Evolutionary conservation across 2,329 filamentous ascomycete species (phyloP), one percentile per base, ranked within the genome.

Genomic region (Pseudogymnoascus sp.): DNA sequence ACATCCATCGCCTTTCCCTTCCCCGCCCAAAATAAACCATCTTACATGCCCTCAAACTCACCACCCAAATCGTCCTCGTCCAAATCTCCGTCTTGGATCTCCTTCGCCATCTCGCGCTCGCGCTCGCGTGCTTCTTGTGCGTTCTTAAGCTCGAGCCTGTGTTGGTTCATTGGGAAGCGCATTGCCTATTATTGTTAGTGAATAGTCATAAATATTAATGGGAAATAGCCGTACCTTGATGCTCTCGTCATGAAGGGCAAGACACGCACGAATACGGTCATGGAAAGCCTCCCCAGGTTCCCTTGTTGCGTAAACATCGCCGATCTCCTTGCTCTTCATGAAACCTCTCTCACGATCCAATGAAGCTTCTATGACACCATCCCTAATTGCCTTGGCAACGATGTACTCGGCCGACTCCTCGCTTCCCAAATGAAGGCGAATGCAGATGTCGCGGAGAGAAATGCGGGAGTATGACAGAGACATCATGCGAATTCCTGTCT

Each of bases 121-220:
- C 95, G 85, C 76, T 99, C 95, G 61, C 95, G 85, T n/a, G 95
- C 95, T 78, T 99, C 96, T 77, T 97, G 93, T 0, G 95, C 95
- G 72, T 96, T 97, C 84, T 97, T 97, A 63, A 99, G 83, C 78
- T 99, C 95, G 63, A 97, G 82, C 16, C 95, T 86, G 78, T 99
- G 95, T 77, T 97, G 95, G 80, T 99, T 97, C 93, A 97, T 97
- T 2, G 95, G 95, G 78, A 97, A 99, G 63, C 95, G 87, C 95
- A 99, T 99, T 26, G 95, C 93, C 90, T 93, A 57, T 39, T 21
- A 51, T 16, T 16, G 23, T 64, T 36, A 62, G 54, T 34, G 5
- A 62, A 42, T 12, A 4, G 42, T 66, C 61, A 66, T 60, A 11
- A 34, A 23, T 47, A 62, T 36, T 23, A 14, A 21, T 21, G 34